Conservation (phyloP, 257 asterid genomes). For the Fraxinus excelsior region DNA sequence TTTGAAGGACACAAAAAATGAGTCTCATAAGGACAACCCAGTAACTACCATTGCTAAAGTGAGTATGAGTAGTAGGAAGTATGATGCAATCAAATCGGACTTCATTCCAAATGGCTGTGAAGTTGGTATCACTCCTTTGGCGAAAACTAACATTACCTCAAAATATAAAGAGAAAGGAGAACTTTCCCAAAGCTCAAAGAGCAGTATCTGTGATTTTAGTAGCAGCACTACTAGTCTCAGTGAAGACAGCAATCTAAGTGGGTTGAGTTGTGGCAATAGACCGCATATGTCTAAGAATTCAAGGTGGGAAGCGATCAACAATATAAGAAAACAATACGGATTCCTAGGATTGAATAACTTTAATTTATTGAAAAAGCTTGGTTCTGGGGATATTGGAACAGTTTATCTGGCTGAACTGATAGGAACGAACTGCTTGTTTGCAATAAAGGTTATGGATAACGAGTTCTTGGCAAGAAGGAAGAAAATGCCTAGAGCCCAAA, state of each 20-base stretch:
- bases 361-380: conserved; percentile 72
- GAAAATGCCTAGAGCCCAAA: conserved; percentile 83
- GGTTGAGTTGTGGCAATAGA: conserved; percentile 60
- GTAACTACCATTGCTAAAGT: conserved; percentile 26
- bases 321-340: conserved; percentile 56
- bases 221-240: conserved; percentile 78
- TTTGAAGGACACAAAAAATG: conserved; percentile 42
- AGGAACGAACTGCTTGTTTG: conserved; percentile 64
- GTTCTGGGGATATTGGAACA: conserved; percentile 88
- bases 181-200: conserved; percentile 78
- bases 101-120: conserved; percentile 28
- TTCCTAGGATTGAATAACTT: conserved; percentile 72
- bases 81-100: conserved; percentile 30
- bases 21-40: conserved; percentile 31
- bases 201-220: conserved; percentile 81
- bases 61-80: conserved; percentile 22
- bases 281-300: conserved; percentile 89
- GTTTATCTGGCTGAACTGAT: conserved; percentile 84
- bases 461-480: conserved; percentile 77
- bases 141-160: conserved; percentile 34
- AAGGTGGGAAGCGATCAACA: conserved; percentile 74
- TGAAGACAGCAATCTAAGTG: conserved; percentile 80
- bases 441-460: conserved; percentile 92
- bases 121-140: conserved; percentile 30
- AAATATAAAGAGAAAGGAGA: conserved; percentile 60